Conservation (phyloP, 495 filamentous ascomycete species). For the Parathielavia hyrcaniae region DNA sequence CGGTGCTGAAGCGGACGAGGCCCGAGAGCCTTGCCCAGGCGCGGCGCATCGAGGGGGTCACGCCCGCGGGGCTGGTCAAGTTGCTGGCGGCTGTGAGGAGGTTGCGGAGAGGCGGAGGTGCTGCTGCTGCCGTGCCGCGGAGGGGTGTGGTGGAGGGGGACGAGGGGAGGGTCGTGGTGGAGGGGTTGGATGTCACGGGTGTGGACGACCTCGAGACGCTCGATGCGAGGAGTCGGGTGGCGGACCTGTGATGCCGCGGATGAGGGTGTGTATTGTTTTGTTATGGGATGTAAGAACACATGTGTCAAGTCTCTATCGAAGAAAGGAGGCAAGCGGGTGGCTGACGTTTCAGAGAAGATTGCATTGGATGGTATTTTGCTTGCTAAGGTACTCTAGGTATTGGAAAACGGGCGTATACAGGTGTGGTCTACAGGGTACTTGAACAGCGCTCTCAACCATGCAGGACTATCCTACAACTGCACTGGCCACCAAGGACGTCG, state of each 20-base stretch:
- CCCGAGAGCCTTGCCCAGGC: conserved; percentile 88
- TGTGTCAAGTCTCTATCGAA: not conserved
- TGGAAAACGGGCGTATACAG: not conserved
- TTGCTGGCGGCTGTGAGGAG: conserved; percentile 48
- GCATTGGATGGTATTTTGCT: not conserved
- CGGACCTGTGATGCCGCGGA: conserved; percentile 22
- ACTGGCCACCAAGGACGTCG: not conserved
- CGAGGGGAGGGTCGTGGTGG: conserved; percentile 11
- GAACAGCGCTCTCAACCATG: too few relatives aligned
- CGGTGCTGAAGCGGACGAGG: conserved; percentile 57
- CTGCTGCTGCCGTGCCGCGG: too few relatives aligned
- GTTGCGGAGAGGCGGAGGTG: conserved; percentile 17
- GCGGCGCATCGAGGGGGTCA: conserved; percentile 74
- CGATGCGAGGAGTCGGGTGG: conserved; percentile 36
- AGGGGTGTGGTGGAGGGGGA: not conserved
- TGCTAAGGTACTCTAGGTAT: not conserved
- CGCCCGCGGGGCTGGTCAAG: conserved; percentile 53
- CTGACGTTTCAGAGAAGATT: not conserved
- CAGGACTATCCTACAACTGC: not conserved
- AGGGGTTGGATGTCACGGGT: conserved; percentile 27
- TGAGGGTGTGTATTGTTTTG: not conserved
- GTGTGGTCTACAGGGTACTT: too few relatives aligned
- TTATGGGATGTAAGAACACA: not conserved
- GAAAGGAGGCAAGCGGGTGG: not conserved
- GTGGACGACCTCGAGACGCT: conserved; percentile 34